Conservation (phyloP, 129 eudicot species). For the Heracleum sosnowskyi region DNA sequence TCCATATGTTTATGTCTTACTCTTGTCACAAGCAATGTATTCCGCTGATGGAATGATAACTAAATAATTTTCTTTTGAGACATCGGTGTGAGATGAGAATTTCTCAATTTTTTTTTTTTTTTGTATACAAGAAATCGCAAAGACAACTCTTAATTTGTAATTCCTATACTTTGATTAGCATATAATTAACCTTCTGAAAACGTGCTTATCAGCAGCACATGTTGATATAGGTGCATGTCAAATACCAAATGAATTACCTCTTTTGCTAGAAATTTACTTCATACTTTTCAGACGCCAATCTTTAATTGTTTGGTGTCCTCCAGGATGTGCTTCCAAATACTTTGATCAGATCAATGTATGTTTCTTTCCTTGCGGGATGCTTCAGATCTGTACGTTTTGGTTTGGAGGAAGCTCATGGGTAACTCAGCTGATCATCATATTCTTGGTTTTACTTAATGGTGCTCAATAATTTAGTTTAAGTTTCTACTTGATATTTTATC, state of each 20-base stretch:
- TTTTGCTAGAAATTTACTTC: not conserved
- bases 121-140: not conserved
- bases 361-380: conserved; percentile 95
- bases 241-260: not conserved
- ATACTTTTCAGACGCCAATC: not conserved
- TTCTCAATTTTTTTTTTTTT: too few species aligned
- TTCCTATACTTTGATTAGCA: not conserved
- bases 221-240: not conserved
- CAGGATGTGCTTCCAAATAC: conserved; percentile 76
- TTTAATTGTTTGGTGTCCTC: not conserved
- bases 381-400: conserved; percentile 97
- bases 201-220: not conserved
- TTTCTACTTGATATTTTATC: conserved; percentile 9
- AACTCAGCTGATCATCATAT: conserved; percentile 22
- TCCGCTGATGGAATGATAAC: not conserved
- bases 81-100: not conserved
- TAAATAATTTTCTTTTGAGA: not conserved
- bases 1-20: not conserved
- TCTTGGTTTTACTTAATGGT: not conserved
- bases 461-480: not conserved
- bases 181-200: not conserved
- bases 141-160: not conserved
- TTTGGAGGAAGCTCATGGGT: conserved; percentile 98
- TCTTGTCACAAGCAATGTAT: not conserved
- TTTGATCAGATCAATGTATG: conserved; percentile 71